phyloP scores from a whole-genome alignment of 164 flowering plant species.

The Amborella trichopoda region DNA sequence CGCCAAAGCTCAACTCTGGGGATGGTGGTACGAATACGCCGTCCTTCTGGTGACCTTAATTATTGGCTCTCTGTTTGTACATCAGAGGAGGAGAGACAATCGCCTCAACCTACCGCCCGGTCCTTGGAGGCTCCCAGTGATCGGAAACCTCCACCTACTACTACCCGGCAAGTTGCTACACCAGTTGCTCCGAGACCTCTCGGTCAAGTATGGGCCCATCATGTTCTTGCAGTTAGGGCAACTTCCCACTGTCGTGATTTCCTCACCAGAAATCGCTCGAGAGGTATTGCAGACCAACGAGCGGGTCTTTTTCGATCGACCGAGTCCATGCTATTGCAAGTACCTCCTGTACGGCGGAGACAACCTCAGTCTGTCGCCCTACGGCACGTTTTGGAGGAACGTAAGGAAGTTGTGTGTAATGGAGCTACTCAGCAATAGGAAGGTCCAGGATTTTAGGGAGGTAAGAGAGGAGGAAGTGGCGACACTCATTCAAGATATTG shows the following conservation, averaged over 20 bases:
- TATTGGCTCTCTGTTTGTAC: no score
- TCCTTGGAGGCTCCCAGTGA: constrained; percentile 1
- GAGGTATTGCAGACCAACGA: constrained; percentile 1
- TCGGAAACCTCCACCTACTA: constrained; percentile 3
- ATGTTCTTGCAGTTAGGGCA: constrained; percentile 1
- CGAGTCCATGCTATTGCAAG: neutral
- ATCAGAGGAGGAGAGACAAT: no score
- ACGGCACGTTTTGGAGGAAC: neutral
- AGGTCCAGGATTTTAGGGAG: neutral
- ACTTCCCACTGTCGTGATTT: neutral
- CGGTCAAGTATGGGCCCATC: constrained; percentile 1
- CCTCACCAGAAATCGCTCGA: neutral
- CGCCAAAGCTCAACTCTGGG: no score
- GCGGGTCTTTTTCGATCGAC: neutral
- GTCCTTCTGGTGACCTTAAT: no score
- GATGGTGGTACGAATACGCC: no score
- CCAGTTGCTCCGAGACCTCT: neutral
- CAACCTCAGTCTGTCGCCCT: neutral
- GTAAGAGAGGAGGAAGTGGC: constrained; percentile 5
- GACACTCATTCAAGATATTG: neutral
- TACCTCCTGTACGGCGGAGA: neutral
- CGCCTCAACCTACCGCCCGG: no score
- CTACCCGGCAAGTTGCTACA: neutral
- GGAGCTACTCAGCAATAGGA: constrained; percentile 1
- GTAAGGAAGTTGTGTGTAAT: neutral